Conservation (phyloP, 139 green algal genomes). For the Tetraselmis striata region DNA sequence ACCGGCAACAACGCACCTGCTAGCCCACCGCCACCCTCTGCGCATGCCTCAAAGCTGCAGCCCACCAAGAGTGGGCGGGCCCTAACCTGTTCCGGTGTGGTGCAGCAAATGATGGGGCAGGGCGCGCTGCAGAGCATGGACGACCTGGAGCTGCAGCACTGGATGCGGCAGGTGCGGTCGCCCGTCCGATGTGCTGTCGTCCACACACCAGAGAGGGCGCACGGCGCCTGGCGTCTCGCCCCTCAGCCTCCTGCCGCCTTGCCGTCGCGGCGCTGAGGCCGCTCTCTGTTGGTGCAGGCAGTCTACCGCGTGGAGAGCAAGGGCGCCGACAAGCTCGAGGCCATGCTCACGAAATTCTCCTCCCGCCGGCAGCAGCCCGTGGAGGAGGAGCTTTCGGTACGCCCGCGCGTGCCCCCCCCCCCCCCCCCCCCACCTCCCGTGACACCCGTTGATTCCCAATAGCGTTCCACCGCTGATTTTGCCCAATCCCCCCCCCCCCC, state of each 20-base stretch:
- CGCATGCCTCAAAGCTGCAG: background rate
- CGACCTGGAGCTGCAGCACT: slow-evolving; percentile 34
- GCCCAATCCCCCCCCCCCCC: background rate
- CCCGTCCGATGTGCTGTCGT: too few relatives aligned
- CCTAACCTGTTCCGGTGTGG: background rate
- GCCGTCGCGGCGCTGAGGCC: too few relatives aligned
- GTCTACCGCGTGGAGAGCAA: background rate
- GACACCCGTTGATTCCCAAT: background rate
- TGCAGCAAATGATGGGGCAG: background rate
- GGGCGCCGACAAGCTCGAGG: background rate
- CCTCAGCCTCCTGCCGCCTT: too few relatives aligned
- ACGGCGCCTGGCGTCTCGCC: too few relatives aligned
- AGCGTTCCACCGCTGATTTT: too few relatives aligned
- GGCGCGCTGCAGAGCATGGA: slow-evolving; percentile 39
- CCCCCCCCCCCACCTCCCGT: background rate
- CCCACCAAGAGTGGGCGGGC: background rate
- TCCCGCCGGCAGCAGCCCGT: background rate
- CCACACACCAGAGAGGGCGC: too few relatives aligned
- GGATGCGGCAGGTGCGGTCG: slow-evolving; percentile 14
- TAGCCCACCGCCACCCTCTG: background rate
- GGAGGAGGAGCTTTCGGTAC: background rate
- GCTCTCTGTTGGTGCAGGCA: background rate
- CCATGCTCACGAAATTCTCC: background rate
- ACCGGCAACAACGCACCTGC: background rate
- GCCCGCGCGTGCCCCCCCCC: background rate